Percentiles rank a stretch among this genome's conserved stretches.
Evolutionary conservation across 176 grass and related monocot species (phyloP).

Genomic region (Oryza officinalis): DNA sequence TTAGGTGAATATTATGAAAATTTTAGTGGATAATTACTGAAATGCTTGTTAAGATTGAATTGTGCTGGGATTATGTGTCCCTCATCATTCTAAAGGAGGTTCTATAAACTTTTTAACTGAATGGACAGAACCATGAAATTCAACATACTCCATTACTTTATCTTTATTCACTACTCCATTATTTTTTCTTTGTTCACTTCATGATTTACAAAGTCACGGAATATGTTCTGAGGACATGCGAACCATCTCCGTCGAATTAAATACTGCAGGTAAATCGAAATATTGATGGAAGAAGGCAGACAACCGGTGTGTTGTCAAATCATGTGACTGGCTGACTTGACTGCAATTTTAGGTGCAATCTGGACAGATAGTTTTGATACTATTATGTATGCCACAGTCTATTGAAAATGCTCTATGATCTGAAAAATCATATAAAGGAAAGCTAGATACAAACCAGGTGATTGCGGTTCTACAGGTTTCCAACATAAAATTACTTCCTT

Average conservation of each 20-base stretch:
- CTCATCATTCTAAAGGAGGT: background rate
- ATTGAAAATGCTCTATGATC: conserved; percentile 3
- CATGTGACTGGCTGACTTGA: conserved; percentile 3
- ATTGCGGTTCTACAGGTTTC: background rate
- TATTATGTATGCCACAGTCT: background rate
- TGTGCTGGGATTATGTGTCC: background rate
- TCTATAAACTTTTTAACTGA: conserved; percentile 27
- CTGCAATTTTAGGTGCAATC: conserved; percentile 20
- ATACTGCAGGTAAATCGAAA: background rate
- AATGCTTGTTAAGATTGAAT: conserved; percentile 12
- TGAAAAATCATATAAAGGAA: conserved; percentile 5
- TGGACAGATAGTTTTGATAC: background rate
- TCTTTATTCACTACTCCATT: conserved; percentile 7
- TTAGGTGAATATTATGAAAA: conserved; percentile 19
- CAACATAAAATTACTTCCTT: conserved; percentile 50
- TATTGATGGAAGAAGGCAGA: background rate
- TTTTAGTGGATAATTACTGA: background rate
- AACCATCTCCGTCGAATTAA: conserved; percentile 14
- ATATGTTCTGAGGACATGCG: conserved; percentile 10
- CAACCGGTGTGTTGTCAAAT: background rate
- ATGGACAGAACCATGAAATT: conserved; percentile 7
- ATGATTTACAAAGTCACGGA: conserved; percentile 1
- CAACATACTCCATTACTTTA: conserved; percentile 16
- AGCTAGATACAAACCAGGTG: conserved; percentile 28
- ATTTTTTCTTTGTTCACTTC: conserved; percentile 15